Conservation (phyloP, 495 filamentous ascomycete genomes). For the Evansstolkia leycettana region DNA sequence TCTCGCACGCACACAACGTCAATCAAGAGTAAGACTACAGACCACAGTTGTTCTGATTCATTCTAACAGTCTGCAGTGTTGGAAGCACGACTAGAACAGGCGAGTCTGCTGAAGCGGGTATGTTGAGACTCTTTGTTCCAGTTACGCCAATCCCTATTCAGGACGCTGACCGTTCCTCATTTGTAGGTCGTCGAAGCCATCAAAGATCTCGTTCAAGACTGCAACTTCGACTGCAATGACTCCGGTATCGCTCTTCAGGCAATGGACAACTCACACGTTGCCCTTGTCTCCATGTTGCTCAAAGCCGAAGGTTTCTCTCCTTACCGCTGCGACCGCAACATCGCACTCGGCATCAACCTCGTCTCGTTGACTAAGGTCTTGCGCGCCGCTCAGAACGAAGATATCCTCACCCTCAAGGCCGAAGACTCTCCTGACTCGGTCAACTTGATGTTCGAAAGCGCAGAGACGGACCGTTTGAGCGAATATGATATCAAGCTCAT, state of each 20-base stretch:
- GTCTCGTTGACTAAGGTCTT: constrained; percentile 94
- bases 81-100: constrained; percentile 94
- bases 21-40: constrained; percentile 22
- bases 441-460: constrained; percentile 91
- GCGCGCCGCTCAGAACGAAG: constrained; percentile 85
- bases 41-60: background rate
- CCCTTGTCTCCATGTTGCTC: constrained; percentile 96
- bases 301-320: constrained; percentile 91
- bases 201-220: constrained; percentile 98
- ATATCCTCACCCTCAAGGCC: constrained; percentile 92
- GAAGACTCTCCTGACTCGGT: constrained; percentile 92
- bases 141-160: background rate
- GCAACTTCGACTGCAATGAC: constrained; percentile 99
- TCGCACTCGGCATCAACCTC: constrained; percentile 95
- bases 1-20: background rate
- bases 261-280: constrained; percentile 99
- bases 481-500: constrained; percentile 99
- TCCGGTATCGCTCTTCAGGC: constrained; percentile 95
- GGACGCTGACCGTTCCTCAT: constrained; percentile 6
- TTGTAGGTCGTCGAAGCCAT: constrained; percentile 90
- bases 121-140: constrained; percentile 1
- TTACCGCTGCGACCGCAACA: constrained; percentile 97
- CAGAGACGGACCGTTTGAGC: constrained; percentile 78
- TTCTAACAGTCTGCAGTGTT: constrained; percentile 50
- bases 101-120: constrained; percentile 91